Conservation (phyloP, 2,329 filamentous ascomycete genomes). For the Fusarium abutilonis region DNA sequence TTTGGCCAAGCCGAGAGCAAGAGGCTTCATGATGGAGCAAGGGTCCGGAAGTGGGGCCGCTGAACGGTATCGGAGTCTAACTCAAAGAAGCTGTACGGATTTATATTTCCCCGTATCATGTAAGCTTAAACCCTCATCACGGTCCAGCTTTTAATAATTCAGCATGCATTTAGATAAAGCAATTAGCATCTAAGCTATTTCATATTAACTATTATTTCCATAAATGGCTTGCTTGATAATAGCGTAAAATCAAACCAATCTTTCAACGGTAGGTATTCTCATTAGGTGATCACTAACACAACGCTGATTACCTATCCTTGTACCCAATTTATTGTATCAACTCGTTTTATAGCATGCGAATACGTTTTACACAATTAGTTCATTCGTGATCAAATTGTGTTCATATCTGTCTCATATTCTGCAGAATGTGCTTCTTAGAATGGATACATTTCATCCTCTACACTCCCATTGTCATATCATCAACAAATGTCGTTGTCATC, state of each 20-base stretch:
- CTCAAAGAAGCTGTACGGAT: conserved; percentile 3
- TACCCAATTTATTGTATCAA: too few relatives aligned
- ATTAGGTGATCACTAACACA: too few relatives aligned
- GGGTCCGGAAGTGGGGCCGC: conserved; percentile 38
- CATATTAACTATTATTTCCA: too few relatives aligned
- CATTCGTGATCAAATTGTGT: background rate
- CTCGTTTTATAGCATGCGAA: too few relatives aligned
- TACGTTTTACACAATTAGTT: too few relatives aligned
- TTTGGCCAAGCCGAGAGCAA: conserved; percentile 21
- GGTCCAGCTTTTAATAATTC: background rate
- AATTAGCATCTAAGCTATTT: too few relatives aligned
- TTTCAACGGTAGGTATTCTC: too few relatives aligned
- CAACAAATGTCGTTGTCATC: conserved; percentile 27
- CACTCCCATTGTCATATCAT: background rate
- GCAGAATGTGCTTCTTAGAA: background rate
- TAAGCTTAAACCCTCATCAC: conserved; percentile 1
- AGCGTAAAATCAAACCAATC: too few relatives aligned
- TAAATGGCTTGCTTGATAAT: too few relatives aligned
- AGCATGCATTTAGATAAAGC: too few relatives aligned
- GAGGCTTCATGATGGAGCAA: conserved; percentile 38
- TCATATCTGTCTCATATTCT: background rate
- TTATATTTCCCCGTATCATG: conserved; percentile 19
- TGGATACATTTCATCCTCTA: background rate
- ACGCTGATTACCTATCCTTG: too few relatives aligned
- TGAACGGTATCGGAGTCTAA: background rate